Percentiles rank a stretch among this genome's conserved stretches.
These are phyloP conservation scores for Yamadazyma triangularis DNA, from an alignment of 1,139 yeast genomes.

Conservation along the genomic window DNA sequence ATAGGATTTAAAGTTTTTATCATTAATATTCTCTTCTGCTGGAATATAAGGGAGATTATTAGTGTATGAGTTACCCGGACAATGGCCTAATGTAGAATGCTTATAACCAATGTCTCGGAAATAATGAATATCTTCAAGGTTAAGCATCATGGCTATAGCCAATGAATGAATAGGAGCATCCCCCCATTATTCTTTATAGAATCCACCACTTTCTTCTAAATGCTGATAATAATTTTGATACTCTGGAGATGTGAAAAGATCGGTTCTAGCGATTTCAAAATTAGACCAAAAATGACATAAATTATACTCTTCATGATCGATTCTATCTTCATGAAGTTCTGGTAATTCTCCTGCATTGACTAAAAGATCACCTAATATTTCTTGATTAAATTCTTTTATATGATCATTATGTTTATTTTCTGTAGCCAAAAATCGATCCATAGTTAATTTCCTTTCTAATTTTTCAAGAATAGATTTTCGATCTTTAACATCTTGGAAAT, in stretches of 20 bases:
- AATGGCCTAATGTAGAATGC: constrained; percentile 75
- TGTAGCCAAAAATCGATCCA: constrained; percentile 19
- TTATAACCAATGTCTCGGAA: constrained; percentile 87
- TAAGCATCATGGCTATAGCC: constrained; percentile 70
- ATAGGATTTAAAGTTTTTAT: constrained; percentile 24
- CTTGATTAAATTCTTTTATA: constrained; percentile 20
- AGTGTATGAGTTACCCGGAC: constrained; percentile 62
- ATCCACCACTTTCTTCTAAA: constrained; percentile 72
- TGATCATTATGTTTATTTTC: constrained; percentile 15
- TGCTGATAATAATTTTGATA: constrained; percentile 64
- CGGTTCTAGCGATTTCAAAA: constrained; percentile 83
- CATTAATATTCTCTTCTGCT: constrained; percentile 10
- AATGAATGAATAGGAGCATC: constrained; percentile 91
- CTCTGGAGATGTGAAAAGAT: constrained; percentile 58
- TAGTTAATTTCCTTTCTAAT: constrained; percentile 24
- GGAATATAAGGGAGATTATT: constrained; percentile 46
- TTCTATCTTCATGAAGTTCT: constrained; percentile 42
- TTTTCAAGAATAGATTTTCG: constrained; percentile 19
- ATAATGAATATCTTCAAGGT: constrained; percentile 70
- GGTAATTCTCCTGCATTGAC: constrained; percentile 26
- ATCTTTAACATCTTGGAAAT: constrained; percentile 17
- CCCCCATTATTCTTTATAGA: constrained; percentile 89
- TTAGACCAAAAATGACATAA: constrained; percentile 92
- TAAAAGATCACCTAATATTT: constrained; percentile 21
- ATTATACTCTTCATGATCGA: constrained; percentile 67